Evolutionary conservation across 345 rosid species (phyloP), one percentile per base, ranked within the genome.

Genomic region (Hibiscus mutabilis): DNA sequence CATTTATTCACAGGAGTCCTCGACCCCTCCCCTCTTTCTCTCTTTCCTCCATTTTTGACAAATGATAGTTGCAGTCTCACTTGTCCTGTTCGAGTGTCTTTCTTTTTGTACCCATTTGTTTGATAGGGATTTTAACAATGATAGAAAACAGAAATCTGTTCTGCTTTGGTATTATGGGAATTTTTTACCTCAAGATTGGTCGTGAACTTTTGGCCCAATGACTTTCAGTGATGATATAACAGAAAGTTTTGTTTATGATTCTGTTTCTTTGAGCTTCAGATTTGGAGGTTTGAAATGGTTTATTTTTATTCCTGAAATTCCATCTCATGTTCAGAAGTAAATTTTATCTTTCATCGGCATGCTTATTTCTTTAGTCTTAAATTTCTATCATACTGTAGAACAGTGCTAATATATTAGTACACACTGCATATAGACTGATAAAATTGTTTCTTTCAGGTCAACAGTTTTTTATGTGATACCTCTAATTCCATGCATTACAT

Each of bases 401-500:
- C 12, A 13, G 6, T 24, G 7, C 14, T 66, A 46, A 24, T 22
- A 24, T 14, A 13, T 29, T 66, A 21, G 51, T 64, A 40, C 21
- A 56, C 5, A 12, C 8, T 57, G n/a, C 60, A 51, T 79, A 69
- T 61, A 55, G 69, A 72, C 19, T 82, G 68, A 80, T 78, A 52
- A 66, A 27, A 51, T 72, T 56, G 31, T 78, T 69, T 80, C 71
- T 85, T 85, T 75, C 95, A 95, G 98, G 90, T 85, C 92, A 70
- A 76, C 88, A 15, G 29, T 84, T 63, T 81, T 83, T 72, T 95
- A 89, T 60, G 72, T 88, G 76, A 74, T 92, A 79, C 86, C 92
- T 84, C 81, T 89, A 63, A 70, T 88, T 80, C 98, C 99, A 10
- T 88, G 90, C 83, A 80, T 95, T 81, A 33, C 84, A 42, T 92